Base-by-base conservation (phyloP, 495 filamentous ascomycete genomes). In the Neurospora sp. region DNA sequence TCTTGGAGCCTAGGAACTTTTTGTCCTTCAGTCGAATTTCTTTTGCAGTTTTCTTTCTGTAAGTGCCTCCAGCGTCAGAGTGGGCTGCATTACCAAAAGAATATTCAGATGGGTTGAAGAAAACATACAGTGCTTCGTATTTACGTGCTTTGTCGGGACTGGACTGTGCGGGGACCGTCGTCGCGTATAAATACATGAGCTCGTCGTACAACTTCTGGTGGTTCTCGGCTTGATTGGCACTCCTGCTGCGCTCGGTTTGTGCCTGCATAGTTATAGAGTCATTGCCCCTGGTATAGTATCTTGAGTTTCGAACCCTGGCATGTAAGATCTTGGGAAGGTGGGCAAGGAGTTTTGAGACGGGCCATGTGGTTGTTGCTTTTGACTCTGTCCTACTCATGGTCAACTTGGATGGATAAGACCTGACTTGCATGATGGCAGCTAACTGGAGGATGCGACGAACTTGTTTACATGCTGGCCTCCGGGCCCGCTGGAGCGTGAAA, bases 401-500 rank as follows among this genome's bases (percentile, higher is more conserved):
- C 21, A 78, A 70, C 42, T 38, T 38, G 5, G 69, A 37, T 15
- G 34, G 19, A 4, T 10, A 21, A 69, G 1, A 24, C 45, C 11
- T 19, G 42, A 43, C 75, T 74, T 79, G 78, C 21, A 42, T 69
- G 69, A 59, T 42, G 8, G 13, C 7, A 71, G n/a, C 42, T 45
- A n/a, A 10, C 70, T 19, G 36, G 9, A 69, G 11, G 72, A 40
- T 31, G 19, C 8, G 19, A 85, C 89, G 74, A 85, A 98, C 95
- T 97, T 98, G 82, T 99, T 99, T 62, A 96, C 93, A 83, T 98
- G 95, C 79, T 99, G 96, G 7, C 96, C 96, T 24, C 96, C 96
- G 11, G 95, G 92, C 0, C 96, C 96, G 72, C 93, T 93, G n/a
- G 95, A 94, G 34, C 94, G 87, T 74, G 92, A 93, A 80, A 91